phyloP scores from a whole-genome alignment of 2,329 filamentous ascomycete species.

The Zelopaecilomyces penicillatus region DNA sequence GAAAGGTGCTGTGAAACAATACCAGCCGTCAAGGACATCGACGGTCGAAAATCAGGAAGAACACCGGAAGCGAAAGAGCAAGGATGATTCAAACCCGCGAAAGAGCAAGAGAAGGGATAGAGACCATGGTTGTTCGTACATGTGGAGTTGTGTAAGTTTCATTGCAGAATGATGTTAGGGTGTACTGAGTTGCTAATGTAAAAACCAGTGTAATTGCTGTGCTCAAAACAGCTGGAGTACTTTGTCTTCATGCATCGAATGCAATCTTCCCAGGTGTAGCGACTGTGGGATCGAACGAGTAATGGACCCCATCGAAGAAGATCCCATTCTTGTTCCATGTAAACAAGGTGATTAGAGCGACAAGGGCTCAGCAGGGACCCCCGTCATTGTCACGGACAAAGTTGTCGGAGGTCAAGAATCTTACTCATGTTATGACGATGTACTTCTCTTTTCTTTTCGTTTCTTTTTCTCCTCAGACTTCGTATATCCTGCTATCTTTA shows the following conservation, averaged over 20 bases:
- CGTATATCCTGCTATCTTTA: too few relatives aligned
- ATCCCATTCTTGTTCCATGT: too few relatives aligned
- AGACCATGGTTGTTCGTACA: constrained; percentile 9
- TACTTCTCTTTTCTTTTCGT: too few relatives aligned
- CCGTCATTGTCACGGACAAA: too few relatives aligned
- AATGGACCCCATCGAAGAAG: too few relatives aligned
- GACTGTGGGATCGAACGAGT: constrained; percentile 6
- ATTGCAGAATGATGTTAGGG: too few relatives aligned
- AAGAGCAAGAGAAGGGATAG: constrained; percentile 9
- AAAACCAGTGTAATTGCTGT: constrained; percentile 14
- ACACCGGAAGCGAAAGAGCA: constrained; percentile 8
- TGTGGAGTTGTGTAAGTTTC: constrained; percentile 25
- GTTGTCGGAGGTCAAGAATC: too few relatives aligned
- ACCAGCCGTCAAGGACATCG: not conserved
- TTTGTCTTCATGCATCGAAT: constrained; percentile 7
- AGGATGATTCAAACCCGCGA: constrained; percentile 1
- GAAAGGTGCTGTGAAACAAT: not conserved
- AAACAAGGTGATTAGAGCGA: too few relatives aligned
- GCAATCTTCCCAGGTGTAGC: constrained; percentile 3
- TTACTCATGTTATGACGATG: too few relatives aligned
- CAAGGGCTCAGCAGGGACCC: too few relatives aligned
- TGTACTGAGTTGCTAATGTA: not conserved
- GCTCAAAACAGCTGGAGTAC: constrained; percentile 9
- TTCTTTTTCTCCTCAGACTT: too few relatives aligned
- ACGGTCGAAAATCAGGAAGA: not conserved